phyloP scores from a whole-genome alignment of 108 stramenopile genomes.

The Skeletonema potamos region DNA sequence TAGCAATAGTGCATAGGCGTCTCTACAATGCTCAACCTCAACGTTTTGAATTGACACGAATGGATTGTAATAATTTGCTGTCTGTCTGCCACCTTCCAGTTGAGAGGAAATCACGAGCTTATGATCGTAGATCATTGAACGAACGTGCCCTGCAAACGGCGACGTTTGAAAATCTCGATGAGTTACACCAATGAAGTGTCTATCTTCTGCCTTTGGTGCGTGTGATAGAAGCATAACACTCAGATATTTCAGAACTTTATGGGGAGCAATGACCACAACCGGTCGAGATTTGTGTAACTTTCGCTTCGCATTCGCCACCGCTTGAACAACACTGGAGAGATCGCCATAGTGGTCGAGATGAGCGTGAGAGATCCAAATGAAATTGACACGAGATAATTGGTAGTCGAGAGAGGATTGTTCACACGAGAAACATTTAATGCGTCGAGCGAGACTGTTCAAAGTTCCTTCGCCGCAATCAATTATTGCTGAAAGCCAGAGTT shows the following conservation, averaged over 20 bases:
- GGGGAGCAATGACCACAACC: slow-evolving; percentile 53
- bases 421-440: slow-evolving; percentile 10
- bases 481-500: slow-evolving; percentile 41
- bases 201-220: not conserved
- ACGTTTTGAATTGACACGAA: slow-evolving; percentile 60
- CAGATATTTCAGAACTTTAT: slow-evolving; percentile 51
- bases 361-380: slow-evolving; percentile 86
- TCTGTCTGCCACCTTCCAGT: not conserved
- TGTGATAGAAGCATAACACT: slow-evolving; percentile 8
- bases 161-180: slow-evolving; percentile 49
- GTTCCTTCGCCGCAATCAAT: slow-evolving; percentile 82
- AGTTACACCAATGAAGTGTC: slow-evolving; percentile 33
- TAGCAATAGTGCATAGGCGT: slow-evolving; percentile 61
- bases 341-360: slow-evolving; percentile 87
- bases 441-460: slow-evolving; percentile 54
- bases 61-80: slow-evolving; percentile 38
- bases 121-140: slow-evolving; percentile 21
- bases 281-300: slow-evolving; percentile 30
- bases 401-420: slow-evolving; percentile 10
- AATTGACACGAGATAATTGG: slow-evolving; percentile 37
- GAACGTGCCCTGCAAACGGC: slow-evolving; percentile 28
- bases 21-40: slow-evolving; percentile 67
- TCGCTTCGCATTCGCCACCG: slow-evolving; percentile 28
- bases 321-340: slow-evolving; percentile 47
- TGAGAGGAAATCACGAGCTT: slow-evolving; percentile 10